Base-by-base conservation (phyloP, 2,329 filamentous ascomycete species). In the Verticillium albo-atrum region DNA sequence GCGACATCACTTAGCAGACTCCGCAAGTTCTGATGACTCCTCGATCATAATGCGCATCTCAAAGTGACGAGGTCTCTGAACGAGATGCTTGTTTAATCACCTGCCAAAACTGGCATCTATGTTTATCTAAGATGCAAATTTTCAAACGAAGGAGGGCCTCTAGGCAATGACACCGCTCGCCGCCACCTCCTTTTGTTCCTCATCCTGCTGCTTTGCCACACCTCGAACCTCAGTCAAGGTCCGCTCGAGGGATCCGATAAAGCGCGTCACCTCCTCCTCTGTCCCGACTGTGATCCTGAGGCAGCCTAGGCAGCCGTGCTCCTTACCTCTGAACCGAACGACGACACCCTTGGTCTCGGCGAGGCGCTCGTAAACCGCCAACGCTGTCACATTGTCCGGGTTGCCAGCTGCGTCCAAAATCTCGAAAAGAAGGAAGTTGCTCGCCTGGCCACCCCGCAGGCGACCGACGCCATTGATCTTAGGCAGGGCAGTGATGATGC, bases 231-330 rank as follows among this genome's bases (percentile, higher is more conserved):
- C 79, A 2, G 67, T 73, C 58, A 86, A 66, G 2, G 76, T 76
- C 58, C 71, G 75, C 65, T 77, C 78, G 25, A 97, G 74, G 66
- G 93, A 88, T 23, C 78, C 76, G 66, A 99, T 71, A 70, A 98
- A 91, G 61, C 88, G 82, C 27, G 88, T 88, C 9, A 96, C 91
- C 75, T 99, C 95, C 1, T 85, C 77, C 72, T 96, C 90, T 1
- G 94, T 98, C 17, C 95, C 95, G 14, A 99, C 86, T 0, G 95
- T 99, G 65, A 98, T 91, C 58, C 95, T 85, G 72, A 99, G 75
- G 69, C 94, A 97, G 0, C 94, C 95, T 50, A 88, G 74, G 71
- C 95, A 99, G 4, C 93, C 94, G 65, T 90, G 81, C 79, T 99
- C 95, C 77, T 93, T 96, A 54, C 95, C 95, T 67, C 95, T 82